Evolutionary conservation across 129 eudicot genomes (phyloP), one percentile per base, ranked within the genome.

Genomic region (Chrysanthemum makinoi): DNA sequence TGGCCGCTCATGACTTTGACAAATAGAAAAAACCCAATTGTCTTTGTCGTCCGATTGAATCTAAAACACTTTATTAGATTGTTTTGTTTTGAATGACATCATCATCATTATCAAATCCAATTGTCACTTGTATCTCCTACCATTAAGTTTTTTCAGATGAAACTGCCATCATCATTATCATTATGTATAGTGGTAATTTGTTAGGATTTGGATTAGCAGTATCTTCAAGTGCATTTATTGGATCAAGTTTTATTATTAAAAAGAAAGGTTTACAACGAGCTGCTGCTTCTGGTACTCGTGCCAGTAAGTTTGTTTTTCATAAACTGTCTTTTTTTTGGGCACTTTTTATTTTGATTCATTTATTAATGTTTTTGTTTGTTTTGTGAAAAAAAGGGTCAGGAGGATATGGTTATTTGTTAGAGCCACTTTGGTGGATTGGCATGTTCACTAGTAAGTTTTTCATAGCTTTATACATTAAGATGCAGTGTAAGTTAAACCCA

Each of bases 341-440:
- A 19, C 17, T 54, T 16, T 16, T 76, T 46, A 13, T 13, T 67
- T 26, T 60, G 1, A 12, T 9, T 43, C 11, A 48, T 12, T 24
- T 76, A 3, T 58, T 33, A 39, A 48, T 17, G 20, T 17, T 44
- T 35, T 13, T 26, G 10, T 19, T 50, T 69, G 47, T 16, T 60
- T 50, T 66, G 33, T 22, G 18, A 20, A 16, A 9, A 47, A 66
- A 69, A 92, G 98, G 96, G 73, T 86, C 93, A 8, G 98, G 98
- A 75, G 98, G 97, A 57, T 86, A 91, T 69, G 97, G 96, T 79
- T 91, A 91, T 81, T 78, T 91, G 80, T 69, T 73, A 61, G 77
- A 91, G 75, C 97, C 97, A 15, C 91, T 91, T 35, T 91, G 97
- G 97, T 91, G 97, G 97, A 79, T 91, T 79, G 97, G 97, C 80